Evolutionary conservation across 495 filamentous ascomycete genomes (phyloP).

Genomic region (Platismatia glauca): DNA sequence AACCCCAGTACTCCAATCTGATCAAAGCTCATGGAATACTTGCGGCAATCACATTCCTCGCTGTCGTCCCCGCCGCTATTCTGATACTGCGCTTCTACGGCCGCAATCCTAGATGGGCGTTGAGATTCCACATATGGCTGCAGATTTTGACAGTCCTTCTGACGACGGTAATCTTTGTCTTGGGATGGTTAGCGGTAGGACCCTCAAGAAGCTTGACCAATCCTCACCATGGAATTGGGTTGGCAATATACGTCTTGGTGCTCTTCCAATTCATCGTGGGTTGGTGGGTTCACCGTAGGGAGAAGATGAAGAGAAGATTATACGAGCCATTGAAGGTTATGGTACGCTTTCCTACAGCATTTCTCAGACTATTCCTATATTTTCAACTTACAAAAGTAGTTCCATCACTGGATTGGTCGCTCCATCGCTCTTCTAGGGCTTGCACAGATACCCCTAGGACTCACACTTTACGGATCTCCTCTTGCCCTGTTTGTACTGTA

Average conservation of each 20-base stretch:
- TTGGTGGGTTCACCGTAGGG: constrained; percentile 53
- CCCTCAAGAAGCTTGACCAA: constrained; percentile 72
- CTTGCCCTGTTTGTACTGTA: constrained; percentile 77
- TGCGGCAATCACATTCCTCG: constrained; percentile 79
- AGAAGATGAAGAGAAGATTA: constrained; percentile 48
- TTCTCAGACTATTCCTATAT: neutral
- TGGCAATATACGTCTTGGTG: constrained; percentile 79
- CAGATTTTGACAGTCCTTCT: constrained; percentile 70
- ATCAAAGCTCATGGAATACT: constrained; percentile 79
- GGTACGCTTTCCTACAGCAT: constrained; percentile 37
- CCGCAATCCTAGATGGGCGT: constrained; percentile 52
- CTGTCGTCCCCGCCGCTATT: constrained; percentile 70
- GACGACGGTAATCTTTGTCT: constrained; percentile 61
- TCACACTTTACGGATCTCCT: constrained; percentile 89
- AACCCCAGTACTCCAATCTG: constrained; percentile 66
- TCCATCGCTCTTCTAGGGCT: constrained; percentile 68
- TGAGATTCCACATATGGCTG: constrained; percentile 76
- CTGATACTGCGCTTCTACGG: constrained; percentile 68
- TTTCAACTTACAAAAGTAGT: constrained; percentile 31
- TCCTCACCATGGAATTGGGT: constrained; percentile 89
- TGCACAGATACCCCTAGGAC: constrained; percentile 77
- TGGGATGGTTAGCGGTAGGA: constrained; percentile 75
- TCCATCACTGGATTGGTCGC: constrained; percentile 83
- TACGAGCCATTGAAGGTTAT: constrained; percentile 62
- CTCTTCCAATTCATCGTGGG: constrained; percentile 75